Base-by-base conservation (phyloP, 352 stramenopile genomes). In the Phytophthora pini region DNA sequence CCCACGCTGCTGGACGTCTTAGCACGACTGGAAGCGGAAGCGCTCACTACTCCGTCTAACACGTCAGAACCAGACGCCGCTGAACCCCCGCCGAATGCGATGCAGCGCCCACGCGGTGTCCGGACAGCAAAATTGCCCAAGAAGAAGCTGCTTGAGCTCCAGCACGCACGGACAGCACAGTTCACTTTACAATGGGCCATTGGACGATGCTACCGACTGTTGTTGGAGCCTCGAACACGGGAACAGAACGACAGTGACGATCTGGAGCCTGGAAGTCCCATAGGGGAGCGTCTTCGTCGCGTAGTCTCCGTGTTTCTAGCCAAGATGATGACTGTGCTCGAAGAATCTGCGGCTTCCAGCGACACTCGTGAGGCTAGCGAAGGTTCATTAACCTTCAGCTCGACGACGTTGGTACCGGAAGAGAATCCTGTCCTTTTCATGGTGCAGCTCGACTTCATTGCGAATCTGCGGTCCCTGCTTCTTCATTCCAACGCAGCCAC, bases 361-460 rank as follows among this genome's bases (percentile, higher is more conserved):
- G 38, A 65, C 22, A 56, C 44, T 15, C 60, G 56, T 22, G 63
- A 59, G 15, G 29, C 47, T 13, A 65, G 39, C 43, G 58, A 67
- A 52, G 47, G 32, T 27, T 38, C 51, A 1, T 32, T 57, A 38
- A 61, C 24, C 34, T 56, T 62, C 9, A 63, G 27, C 26, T 60
- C 67, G 4, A 24, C 32, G 2, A 39, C 36, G 12, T 46, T 61
- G 13, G 50, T 38, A 2, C 47, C 31, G 0, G 56, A 78, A 3
- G 52, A 51, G 6, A 65, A 56, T 8, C 64, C 79, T 15, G 26
- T 79, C 9, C 27, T 79, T 13, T 77, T 89, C 9, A 88, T 93
- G 84, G 76, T 86, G 15, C 80, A 91, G 56, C 76, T 90, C 34
- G 84, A 93, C 48, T 85, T 90, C 26, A 81, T 82, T 41, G 68